phyloP scores from a whole-genome alignment of 805 yeast species.

The Candida arabinofermentans region DNA sequence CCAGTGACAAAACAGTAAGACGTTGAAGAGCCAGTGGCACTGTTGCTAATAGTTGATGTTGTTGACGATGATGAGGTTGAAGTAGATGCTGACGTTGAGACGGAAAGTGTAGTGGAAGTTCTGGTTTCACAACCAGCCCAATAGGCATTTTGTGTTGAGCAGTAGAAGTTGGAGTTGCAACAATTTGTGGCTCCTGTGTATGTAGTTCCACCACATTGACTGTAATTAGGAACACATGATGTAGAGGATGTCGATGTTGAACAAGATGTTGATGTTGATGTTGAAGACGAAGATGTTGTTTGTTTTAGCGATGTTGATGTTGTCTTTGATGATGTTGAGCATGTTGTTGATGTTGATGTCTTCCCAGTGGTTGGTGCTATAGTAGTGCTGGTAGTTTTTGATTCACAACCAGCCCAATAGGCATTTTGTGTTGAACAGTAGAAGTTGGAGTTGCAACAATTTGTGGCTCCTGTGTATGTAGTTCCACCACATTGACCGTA shows the following conservation, averaged over 20 bases:
- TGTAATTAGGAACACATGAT: constrained; percentile 8
- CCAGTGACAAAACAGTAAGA: constrained; percentile 7
- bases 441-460: constrained; percentile 7
- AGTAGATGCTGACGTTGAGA: not conserved
- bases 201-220: constrained; percentile 19
- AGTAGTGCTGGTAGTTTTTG: not conserved
- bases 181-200: constrained; percentile 12
- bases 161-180: constrained; percentile 6
- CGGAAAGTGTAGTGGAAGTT: no score
- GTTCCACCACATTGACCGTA: constrained; percentile 23
- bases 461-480: constrained; percentile 12
- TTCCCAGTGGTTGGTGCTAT: not conserved
- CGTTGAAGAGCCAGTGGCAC: no score
- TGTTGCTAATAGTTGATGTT: no score
- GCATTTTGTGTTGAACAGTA: not conserved
- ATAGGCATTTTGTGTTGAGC: not conserved
- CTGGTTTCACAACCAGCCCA: not conserved
- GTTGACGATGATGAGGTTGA: not conserved
- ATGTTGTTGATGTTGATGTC: not conserved
- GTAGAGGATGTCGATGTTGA: not conserved
- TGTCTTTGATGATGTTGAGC: not conserved
- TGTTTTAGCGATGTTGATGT: no score
- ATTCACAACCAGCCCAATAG: not conserved
- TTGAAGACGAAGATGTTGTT: not conserved
- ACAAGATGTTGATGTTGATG: not conserved